These are phyloP conservation scores for Termitomyces sp. DNA, from an alignment of 768 basidiomycete species.

Conservation along the genomic window DNA sequence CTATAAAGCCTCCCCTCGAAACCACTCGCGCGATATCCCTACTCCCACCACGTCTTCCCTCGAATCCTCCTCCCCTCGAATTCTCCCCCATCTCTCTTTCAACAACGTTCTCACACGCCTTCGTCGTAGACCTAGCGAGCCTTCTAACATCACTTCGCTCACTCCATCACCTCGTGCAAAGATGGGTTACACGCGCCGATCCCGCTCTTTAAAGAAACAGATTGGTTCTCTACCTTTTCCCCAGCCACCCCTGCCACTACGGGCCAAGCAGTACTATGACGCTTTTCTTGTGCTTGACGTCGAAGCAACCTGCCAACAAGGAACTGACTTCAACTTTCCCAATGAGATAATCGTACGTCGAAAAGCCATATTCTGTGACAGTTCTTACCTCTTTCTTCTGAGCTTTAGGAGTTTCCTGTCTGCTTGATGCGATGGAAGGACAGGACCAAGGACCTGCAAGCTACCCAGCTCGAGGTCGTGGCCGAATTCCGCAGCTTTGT, in stretches of 20 bases:
- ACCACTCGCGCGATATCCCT: conserved; percentile 8
- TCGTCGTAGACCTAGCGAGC: conserved; percentile 6
- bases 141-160: conserved; percentile 1
- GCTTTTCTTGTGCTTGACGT: conserved; percentile 87
- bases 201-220: conserved; percentile 15
- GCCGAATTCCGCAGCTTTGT: conserved; percentile 90
- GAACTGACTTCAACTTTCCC: conserved; percentile 75
- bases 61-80: background rate
- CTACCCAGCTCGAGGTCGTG: conserved; percentile 60
- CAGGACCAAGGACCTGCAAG: conserved; percentile 45
- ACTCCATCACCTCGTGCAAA: background rate
- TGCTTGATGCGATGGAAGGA: conserved; percentile 83
- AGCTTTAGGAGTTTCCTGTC: conserved; percentile 85
- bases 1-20: conserved; percentile 21
- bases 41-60: background rate
- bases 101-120: conserved; percentile 10
- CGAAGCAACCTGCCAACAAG: conserved; percentile 76
- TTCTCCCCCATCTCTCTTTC: background rate
- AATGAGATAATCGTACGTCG: conserved; percentile 91
- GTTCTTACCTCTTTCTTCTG: background rate
- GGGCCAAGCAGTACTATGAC: conserved; percentile 53
- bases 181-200: conserved; percentile 15
- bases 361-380: background rate
- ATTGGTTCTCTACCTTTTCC: conserved; percentile 13
- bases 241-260: conserved; percentile 10